Percentiles rank a stretch among this genome's conserved stretches.
These are phyloP conservation scores for Podochytrium sp. DNA, from an alignment of 192 early-diverging fungal genomes.

Conservation along the genomic window DNA sequence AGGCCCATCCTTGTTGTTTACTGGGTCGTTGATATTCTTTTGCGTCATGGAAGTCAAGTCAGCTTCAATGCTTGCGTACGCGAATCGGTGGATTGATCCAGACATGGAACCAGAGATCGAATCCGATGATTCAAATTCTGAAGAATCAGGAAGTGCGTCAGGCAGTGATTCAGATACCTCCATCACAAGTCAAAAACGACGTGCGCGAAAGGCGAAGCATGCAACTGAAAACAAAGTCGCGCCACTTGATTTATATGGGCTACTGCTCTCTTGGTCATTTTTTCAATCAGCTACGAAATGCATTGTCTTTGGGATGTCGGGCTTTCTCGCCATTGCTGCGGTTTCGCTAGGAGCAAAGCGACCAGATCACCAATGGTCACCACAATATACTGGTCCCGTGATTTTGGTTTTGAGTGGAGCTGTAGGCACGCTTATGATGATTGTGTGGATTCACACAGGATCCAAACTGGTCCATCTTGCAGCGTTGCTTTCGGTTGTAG, in stretches of 20 bases:
- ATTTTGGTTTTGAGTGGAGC: neutral
- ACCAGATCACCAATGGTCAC: neutral
- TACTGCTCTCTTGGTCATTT: slow-evolving; percentile 20
- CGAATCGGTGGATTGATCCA: neutral
- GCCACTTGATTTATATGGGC: neutral
- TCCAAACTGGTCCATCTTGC: neutral
- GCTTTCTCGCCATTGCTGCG: slow-evolving; percentile 4
- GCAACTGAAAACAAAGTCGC: too few species aligned
- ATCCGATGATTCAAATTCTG: neutral
- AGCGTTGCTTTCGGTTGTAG: neutral
- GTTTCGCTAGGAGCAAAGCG: slow-evolving; percentile 1
- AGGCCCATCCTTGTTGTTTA: slow-evolving; percentile 2
- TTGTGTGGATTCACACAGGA: slow-evolving; percentile 1
- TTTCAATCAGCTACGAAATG: slow-evolving; percentile 7
- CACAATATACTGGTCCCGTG: neutral
- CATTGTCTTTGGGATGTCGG: slow-evolving; percentile 1
- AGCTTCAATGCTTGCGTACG: neutral
- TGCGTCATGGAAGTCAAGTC: neutral
- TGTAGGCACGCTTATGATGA: neutral
- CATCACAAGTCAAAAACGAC: too few species aligned
- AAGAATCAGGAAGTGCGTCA: neutral
- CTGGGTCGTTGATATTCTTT: neutral
- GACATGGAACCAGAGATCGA: neutral
- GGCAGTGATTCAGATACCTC: neutral
- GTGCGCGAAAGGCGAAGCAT: too few species aligned